Base-by-base conservation (phyloP, 2,329 filamentous ascomycete species). In the Hymenoscyphus albidus region DNA sequence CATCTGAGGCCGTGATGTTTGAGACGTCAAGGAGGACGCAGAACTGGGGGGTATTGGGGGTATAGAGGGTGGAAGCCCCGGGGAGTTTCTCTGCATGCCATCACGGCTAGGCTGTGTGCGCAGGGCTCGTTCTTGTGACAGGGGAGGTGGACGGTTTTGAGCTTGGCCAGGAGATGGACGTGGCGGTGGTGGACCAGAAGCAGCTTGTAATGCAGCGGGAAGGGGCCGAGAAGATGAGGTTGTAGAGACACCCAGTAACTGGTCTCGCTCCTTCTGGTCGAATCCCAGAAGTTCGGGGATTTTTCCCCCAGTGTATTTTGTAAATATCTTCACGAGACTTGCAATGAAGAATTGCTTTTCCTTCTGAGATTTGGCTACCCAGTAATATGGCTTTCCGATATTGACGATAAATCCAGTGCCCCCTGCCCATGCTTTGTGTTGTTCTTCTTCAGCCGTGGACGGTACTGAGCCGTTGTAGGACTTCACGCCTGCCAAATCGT, bases 271-370 rank as follows among this genome's bases (percentile, higher is more conserved):
- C 66, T 84, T 85, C 61, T 86, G 83, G 71, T 94, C 91, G 75
- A 99, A 98, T 7, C 94, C 94, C 63, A 85, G 80, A 61, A 99
- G 82, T 65, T 90, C 85, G 1, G 95, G 95, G 39, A 87, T 78
- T 73, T 88, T 90, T 13, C 94, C 94, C 35, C 92, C 91, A 0
- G 95, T 98, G 75, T 98, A 99, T 78, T 98, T 99, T 72, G 88
- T 88, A 76, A 91, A 99, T 70, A 99, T 97, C 78, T 98, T 99
- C 74, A 98, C 87, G 71, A 98, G 79, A 77, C 93, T 97, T 40
- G 91, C 93, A 73, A 99, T 95, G 78, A 99, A 99, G 79, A 98
- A 98, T 75, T 97, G 94, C 82, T 97, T 98, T 79, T 99, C 95
- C 80, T 97, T 97, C 62, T 91, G 85, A 0, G 92, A 95, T 69